Conservation (phyloP, 495 filamentous ascomycete genomes). For the Hyaloscypha hepaticicola region DNA sequence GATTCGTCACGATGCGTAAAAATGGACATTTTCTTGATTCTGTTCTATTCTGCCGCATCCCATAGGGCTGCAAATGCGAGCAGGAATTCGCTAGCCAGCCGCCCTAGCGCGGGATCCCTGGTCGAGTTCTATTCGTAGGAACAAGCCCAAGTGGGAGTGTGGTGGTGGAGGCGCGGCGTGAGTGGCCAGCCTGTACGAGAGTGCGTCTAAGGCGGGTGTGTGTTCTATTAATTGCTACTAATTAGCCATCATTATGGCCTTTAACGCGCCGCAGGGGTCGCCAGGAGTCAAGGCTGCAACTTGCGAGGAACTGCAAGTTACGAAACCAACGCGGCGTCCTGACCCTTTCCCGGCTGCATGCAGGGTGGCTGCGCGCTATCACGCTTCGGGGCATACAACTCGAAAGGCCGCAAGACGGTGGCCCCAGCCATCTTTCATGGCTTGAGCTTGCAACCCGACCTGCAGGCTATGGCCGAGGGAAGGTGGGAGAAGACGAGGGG, state of each 20-base stretch:
- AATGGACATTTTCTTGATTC: too few species aligned
- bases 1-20: too few species aligned
- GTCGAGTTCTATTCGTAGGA: constrained; percentile 30
- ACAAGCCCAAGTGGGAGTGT: constrained; percentile 3
- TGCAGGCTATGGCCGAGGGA: constrained; percentile 24
- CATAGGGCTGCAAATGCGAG: constrained; percentile 18
- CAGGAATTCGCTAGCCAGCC: constrained; percentile 1
- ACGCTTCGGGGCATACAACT: neutral
- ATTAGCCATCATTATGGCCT: constrained; percentile 22
- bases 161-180: neutral
- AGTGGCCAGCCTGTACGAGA: neutral
- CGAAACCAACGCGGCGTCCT: too few species aligned
- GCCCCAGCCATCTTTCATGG: constrained; percentile 17
- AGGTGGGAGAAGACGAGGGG: neutral
- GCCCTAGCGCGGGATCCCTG: constrained; percentile 21
- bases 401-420: constrained; percentile 24
- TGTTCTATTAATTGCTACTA: constrained; percentile 22
- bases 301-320: too few species aligned
- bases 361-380: constrained; percentile 13
- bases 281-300: neutral
- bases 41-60: neutral
- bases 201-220: neutral
- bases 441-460: constrained; percentile 23
- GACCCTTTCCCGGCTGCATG: neutral
- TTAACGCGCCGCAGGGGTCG: constrained; percentile 17